Percentiles rank a stretch among this genome's conserved stretches.
These are phyloP conservation scores for Coffea humblotiana DNA, from an alignment of 305 asterid species.

Conservation along the genomic window DNA sequence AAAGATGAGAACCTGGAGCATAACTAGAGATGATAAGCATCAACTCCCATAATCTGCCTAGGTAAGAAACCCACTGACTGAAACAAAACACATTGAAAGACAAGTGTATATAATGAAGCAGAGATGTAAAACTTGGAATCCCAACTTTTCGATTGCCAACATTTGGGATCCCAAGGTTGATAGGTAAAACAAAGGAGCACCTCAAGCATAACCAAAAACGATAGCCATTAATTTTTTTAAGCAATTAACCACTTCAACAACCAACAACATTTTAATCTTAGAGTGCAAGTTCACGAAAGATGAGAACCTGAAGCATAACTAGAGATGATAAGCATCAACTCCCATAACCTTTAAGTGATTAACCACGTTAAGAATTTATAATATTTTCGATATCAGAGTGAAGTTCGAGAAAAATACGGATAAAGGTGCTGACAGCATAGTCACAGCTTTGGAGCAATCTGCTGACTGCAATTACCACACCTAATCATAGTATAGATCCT, in stretches of 20 bases:
- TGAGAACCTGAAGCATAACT: not conserved
- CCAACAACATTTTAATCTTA: not conserved
- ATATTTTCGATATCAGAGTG: not conserved
- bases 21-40: not conserved
- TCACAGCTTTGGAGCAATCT: not conserved
- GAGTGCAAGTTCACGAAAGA: not conserved
- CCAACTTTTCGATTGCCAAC: not conserved
- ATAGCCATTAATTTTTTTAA: not conserved
- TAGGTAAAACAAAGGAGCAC: not conserved
- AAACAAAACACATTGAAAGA: not conserved
- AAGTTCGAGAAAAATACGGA: not conserved
- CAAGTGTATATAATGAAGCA: not conserved
- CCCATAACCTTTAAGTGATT: not conserved
- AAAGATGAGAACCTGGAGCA: not conserved
- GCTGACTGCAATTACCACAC: not conserved
- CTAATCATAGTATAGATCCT: no score
- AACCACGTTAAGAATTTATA: not conserved
- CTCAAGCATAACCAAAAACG: not conserved
- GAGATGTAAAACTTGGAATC: conserved; percentile 9
- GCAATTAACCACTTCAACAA: not conserved
- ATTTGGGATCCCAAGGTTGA: not conserved
- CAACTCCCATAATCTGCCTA: not conserved
- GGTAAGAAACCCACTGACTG: not conserved
- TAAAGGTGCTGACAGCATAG: not conserved
- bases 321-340: not conserved